Evolutionary conservation across 208 protist species (phyloP), one percentile per base, ranked within the genome.

Genomic region (Wallacemonas sp.): DNA sequence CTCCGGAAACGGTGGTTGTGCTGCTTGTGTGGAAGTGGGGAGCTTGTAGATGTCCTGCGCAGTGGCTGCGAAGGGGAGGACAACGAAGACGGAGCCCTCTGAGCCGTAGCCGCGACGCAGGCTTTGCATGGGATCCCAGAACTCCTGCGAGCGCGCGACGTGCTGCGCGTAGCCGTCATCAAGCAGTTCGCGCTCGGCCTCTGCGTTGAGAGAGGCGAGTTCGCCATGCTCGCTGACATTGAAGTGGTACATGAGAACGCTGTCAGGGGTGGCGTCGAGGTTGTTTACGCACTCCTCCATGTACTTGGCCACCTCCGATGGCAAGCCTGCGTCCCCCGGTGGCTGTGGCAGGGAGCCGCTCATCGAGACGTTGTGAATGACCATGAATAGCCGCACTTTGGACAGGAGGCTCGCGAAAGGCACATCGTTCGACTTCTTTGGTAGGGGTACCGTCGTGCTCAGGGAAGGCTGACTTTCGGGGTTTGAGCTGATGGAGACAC

Each of bases 31-130:
- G 27, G 68, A 61, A 1, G 66, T 54, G 12, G 2, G 33, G 14
- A 72, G 16, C 44, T 61, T 61, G 26, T 72, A 62, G 0, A 55
- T 17, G 11, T 55, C 39, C 36, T 5, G 60, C 68, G 39, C 65
- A 64, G 41, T 72, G 54, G 2, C 23, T 3, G 57, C 44, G 11
- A 74, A 73, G 0, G 74, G 68, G 4, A 82, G 30, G 21, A 33
- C 78, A 2, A 80, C 78, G 19, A 79, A 80, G 24, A 83, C 68
- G 46, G 63, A 76, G 17, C 78, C 78, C 47, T 83, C 78, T 14
- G 38, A 36, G 5, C 78, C 78, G 27, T 83, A 83, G 2, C 78
- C 78, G 11, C 78, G 78, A 1, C 78, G 72, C 3, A 68, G 39
- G 4, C 65, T 57, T 44, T 84, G 73, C 1, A 73, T 55, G 0